A percentile compares a stretch with the other conserved stretches of the same genome.
Conservation (phyloP, 371 early-diverging fungal species). For the Encephalitozoon cuniculi region DNA sequence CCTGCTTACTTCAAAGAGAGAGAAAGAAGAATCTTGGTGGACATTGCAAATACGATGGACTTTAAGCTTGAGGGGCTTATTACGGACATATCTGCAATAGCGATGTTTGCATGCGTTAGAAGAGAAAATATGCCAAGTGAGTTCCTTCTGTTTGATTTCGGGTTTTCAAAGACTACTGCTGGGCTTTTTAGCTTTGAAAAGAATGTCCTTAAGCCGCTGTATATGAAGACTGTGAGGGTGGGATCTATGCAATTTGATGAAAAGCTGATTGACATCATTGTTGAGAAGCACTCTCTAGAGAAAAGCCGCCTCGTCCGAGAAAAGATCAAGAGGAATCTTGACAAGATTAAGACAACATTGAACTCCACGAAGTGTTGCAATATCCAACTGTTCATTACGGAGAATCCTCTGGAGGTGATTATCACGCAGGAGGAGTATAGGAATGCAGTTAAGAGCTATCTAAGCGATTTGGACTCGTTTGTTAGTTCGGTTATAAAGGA, state of each 20-base stretch:
- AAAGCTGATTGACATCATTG: slow-evolving; percentile 20
- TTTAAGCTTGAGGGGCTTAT: slow-evolving; percentile 37
- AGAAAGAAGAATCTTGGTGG: slow-evolving; percentile 31
- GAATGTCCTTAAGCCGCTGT: slow-evolving; percentile 21
- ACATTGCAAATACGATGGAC: slow-evolving; percentile 1
- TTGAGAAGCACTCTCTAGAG: slow-evolving; percentile 37
- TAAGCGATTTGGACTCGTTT: slow-evolving; percentile 38
- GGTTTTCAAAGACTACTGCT: slow-evolving; percentile 38
- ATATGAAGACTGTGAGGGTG: slow-evolving; percentile 16
- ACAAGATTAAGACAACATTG: slow-evolving; percentile 42
- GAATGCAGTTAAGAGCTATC: neutral
- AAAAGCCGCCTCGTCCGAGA: slow-evolving; percentile 26
- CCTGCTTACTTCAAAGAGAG: slow-evolving; percentile 43
- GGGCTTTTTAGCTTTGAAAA: slow-evolving; percentile 43
- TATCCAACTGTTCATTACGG: slow-evolving; percentile 24
- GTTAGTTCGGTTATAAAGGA: slow-evolving; percentile 20
- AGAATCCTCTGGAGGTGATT: slow-evolving; percentile 26
- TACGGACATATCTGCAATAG: slow-evolving; percentile 38
- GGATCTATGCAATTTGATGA: slow-evolving; percentile 55
- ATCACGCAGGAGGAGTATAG: slow-evolving; percentile 43
- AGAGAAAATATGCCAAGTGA: slow-evolving; percentile 2
- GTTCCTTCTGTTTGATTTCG: slow-evolving; percentile 55
- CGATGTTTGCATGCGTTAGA: slow-evolving; percentile 34
- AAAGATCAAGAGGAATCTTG: slow-evolving; percentile 16
- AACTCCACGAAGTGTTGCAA: slow-evolving; percentile 27